Evolutionary conservation across 495 filamentous ascomycete species (phyloP).

Genomic region (Penicillium cataractarum): DNA sequence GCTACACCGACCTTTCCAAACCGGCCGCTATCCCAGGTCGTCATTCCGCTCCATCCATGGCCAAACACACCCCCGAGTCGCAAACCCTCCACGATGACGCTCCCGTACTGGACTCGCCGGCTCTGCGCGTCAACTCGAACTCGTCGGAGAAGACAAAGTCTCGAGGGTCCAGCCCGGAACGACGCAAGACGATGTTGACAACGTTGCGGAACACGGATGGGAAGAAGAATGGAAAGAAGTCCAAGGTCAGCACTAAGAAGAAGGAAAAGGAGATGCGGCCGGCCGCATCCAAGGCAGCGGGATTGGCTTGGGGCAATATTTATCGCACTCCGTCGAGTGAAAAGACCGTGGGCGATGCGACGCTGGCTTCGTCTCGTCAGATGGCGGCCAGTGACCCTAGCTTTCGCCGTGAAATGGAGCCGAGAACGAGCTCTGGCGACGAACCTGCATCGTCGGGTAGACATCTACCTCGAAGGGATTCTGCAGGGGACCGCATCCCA

Average conservation of each 20-base stretch:
- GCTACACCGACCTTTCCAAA: constrained; percentile 75
- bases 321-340: constrained; percentile 40
- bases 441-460: constrained; percentile 21
- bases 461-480: constrained; percentile 8
- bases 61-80: constrained; percentile 56
- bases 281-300: constrained; percentile 82
- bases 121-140: constrained; percentile 43
- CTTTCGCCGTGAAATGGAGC: constrained; percentile 31
- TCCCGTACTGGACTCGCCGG: constrained; percentile 28
- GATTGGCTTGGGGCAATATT: constrained; percentile 76
- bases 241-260: constrained; percentile 36
- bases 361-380: constrained; percentile 37
- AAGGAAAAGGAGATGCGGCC: constrained; percentile 46
- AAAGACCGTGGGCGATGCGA: constrained; percentile 40
- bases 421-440: constrained; percentile 34
- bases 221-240: constrained; percentile 60
- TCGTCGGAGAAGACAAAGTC: constrained; percentile 52
- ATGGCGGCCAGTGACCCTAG: constrained; percentile 33
- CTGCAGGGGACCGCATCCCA: constrained; percentile 26
- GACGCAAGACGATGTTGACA: constrained; percentile 76
- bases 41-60: constrained; percentile 47
- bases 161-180: constrained; percentile 80
- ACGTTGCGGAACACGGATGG: constrained; percentile 70
- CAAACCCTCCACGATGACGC: constrained; percentile 20
- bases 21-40: constrained; percentile 67